phyloP scores from a whole-genome alignment of 345 rosid species.

The Euclidium syriacum region DNA sequence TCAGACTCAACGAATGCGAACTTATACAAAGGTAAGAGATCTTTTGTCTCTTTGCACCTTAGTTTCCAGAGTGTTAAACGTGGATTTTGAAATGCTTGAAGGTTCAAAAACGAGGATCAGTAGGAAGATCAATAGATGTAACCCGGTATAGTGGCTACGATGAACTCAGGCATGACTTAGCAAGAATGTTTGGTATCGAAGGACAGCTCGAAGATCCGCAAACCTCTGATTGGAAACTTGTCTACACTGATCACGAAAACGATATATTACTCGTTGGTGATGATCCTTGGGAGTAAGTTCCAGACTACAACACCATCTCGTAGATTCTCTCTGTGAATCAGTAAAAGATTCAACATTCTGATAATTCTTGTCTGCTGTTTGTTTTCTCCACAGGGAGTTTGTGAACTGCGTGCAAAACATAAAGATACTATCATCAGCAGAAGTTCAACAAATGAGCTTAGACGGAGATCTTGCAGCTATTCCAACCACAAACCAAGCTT shows the following conservation, averaged over 20 bases:
- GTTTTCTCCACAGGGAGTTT: slow-evolving; percentile 24
- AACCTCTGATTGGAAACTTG: slow-evolving; percentile 90
- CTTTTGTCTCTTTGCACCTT: slow-evolving; percentile 1
- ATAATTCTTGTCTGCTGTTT: slow-evolving; percentile 2
- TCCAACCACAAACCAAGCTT: slow-evolving; percentile 67
- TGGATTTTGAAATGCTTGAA: slow-evolving; percentile 27
- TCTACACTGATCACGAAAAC: slow-evolving; percentile 87
- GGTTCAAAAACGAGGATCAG: slow-evolving; percentile 98
- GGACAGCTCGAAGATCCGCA: slow-evolving; percentile 92
- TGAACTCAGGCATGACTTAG: slow-evolving; percentile 81
- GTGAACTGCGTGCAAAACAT: slow-evolving; percentile 84
- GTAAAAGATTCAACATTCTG: background rate
- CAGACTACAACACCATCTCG: background rate
- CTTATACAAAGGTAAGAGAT: slow-evolving; percentile 77
- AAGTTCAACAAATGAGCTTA: slow-evolving; percentile 94
- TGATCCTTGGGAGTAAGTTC: slow-evolving; percentile 98
- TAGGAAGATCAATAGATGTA: slow-evolving; percentile 92
- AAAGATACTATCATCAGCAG: slow-evolving; percentile 84
- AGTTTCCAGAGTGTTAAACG: background rate
- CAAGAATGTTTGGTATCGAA: slow-evolving; percentile 96
- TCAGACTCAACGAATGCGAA: slow-evolving; percentile 86
- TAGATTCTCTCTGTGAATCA: background rate
- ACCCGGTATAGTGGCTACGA: slow-evolving; percentile 77
- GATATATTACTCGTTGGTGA: slow-evolving; percentile 95
- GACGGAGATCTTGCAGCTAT: slow-evolving; percentile 81